phyloP scores from a whole-genome alignment of 306 rosid genomes.

The Oemleria cerasiformis region DNA sequence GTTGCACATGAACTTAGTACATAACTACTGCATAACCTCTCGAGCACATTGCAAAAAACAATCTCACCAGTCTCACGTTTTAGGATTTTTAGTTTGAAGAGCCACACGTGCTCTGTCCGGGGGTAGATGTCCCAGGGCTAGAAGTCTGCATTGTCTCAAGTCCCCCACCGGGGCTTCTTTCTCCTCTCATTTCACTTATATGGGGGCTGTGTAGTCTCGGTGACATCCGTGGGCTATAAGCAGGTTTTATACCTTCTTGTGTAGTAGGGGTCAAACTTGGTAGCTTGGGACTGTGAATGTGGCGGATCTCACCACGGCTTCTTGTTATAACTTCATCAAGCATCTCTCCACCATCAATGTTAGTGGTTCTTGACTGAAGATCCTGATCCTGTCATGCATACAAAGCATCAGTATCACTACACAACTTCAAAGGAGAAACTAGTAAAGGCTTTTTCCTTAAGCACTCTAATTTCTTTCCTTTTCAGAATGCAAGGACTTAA shows the following conservation, averaged over 20 bases:
- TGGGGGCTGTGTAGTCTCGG: conserved; percentile 49
- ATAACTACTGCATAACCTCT: conserved; percentile 48
- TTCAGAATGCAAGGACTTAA: neutral
- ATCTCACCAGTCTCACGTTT: conserved; percentile 19
- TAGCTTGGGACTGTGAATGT: conserved; percentile 63
- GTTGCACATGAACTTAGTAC: conserved; percentile 18
- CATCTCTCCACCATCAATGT: conserved; percentile 62
- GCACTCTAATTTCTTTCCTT: neutral
- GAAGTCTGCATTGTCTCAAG: conserved; percentile 37
- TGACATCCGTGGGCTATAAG: conserved; percentile 48
- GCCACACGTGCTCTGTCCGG: conserved; percentile 34
- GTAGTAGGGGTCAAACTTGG: conserved; percentile 67
- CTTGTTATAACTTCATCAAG: conserved; percentile 86
- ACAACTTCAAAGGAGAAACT: conserved; percentile 1
- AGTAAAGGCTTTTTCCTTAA: neutral
- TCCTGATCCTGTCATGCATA: conserved; percentile 42
- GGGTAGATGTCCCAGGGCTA: conserved; percentile 47
- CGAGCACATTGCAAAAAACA: conserved; percentile 43
- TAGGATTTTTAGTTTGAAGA: conserved; percentile 37
- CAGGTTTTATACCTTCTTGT: conserved; percentile 45
- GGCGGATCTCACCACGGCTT: conserved; percentile 88
- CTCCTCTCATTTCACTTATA: conserved; percentile 51
- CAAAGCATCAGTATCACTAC: conserved; percentile 17
- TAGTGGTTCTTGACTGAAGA: conserved; percentile 41
- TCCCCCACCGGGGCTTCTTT: conserved; percentile 43